Percentiles rank a stretch among this genome's conserved stretches.
Conservation (phyloP, 2,329 filamentous ascomycete species). For the Blumeria graminis region DNA sequence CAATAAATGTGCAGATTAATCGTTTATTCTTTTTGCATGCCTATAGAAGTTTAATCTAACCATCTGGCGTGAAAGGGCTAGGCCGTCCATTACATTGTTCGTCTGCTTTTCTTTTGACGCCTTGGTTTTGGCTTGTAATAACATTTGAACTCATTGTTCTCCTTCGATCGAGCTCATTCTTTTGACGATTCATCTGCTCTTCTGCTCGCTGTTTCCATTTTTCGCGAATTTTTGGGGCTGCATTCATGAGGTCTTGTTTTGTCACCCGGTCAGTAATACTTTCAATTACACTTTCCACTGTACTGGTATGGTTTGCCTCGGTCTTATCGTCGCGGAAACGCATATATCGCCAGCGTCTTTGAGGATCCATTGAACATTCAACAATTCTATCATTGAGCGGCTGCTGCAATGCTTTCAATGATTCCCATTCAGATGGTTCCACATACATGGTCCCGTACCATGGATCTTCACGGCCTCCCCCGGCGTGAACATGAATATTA, state of each 20-base stretch:
- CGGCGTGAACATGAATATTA: conserved; percentile 46
- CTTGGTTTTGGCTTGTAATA: conserved; percentile 55
- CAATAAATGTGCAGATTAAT: too few relatives aligned
- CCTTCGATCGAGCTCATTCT: conserved; percentile 7
- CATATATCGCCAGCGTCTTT: conserved; percentile 61
- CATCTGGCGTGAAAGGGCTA: background rate
- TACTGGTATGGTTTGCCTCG: conserved; percentile 70
- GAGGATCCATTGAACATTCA: conserved; percentile 62
- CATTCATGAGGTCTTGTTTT: conserved; percentile 52
- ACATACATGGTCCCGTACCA: conserved; percentile 44
- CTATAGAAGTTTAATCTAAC: too few relatives aligned
- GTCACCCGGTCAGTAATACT: conserved; percentile 73
- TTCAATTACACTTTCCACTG: conserved; percentile 65
- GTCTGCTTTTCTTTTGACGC: conserved; percentile 90
- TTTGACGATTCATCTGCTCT: conserved; percentile 6
- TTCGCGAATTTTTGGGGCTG: conserved; percentile 46
- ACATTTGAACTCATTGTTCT: conserved; percentile 4
- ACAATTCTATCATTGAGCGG: conserved; percentile 72
- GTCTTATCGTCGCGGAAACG: conserved; percentile 82
- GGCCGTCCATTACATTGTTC: conserved; percentile 22
- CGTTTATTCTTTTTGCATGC: too few relatives aligned
- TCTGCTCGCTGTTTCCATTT: conserved; percentile 39
- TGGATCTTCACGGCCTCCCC: conserved; percentile 24
- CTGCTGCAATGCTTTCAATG: conserved; percentile 45
- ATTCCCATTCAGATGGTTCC: conserved; percentile 59